Evolutionary conservation across 441 rosid genomes (phyloP), one percentile per base, ranked within the genome.

Genomic region (Rhodomyrtus psidioides): DNA sequence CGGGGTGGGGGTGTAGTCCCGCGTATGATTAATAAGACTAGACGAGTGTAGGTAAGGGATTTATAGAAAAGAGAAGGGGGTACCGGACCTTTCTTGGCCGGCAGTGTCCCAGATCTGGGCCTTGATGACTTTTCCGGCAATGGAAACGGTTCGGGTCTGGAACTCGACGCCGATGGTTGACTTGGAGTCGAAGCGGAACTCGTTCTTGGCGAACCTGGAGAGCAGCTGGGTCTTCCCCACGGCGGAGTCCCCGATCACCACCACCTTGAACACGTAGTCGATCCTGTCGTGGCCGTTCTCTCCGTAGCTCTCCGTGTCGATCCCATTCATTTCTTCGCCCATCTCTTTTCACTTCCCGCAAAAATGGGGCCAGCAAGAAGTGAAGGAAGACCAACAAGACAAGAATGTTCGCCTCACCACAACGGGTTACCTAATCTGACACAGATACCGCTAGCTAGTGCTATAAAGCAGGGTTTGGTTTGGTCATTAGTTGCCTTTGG

Each of bases 51-150:
- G 26, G 7, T 34, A 65, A 65, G 46, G 46, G 34, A 39, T 23
- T 5, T 34, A 34, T 34, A 34, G 46, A 65, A 34, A 34, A 34
- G 76, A 65, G 76, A 65, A 26, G 76, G 76, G 30, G 65, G 91
- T 34, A 34, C 95, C 95, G 34, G 58, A 93, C 95, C 95, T 93
- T 89, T 93, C 95, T 87, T 93, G 95, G 84, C 95, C 95, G 70
- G 95, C 95, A 60, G 95, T 93, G 86, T 93, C 94, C 95, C 95
- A 93, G 93, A 93, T 93, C 94, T 93, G 95, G 83, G 94, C 93
- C 88, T 93, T 93, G 84, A 93, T 88, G 88, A 91, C 88, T 79
- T 91, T 93, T 28, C 89, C 89, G 1, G 91, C 91, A 30, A 90
- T 87, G 82, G 92, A 89, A 90, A 92, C 84, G 10, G 95, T 93